Conservation (phyloP, 495 filamentous ascomycete species). For the Aspergillus cavernicola region DNA sequence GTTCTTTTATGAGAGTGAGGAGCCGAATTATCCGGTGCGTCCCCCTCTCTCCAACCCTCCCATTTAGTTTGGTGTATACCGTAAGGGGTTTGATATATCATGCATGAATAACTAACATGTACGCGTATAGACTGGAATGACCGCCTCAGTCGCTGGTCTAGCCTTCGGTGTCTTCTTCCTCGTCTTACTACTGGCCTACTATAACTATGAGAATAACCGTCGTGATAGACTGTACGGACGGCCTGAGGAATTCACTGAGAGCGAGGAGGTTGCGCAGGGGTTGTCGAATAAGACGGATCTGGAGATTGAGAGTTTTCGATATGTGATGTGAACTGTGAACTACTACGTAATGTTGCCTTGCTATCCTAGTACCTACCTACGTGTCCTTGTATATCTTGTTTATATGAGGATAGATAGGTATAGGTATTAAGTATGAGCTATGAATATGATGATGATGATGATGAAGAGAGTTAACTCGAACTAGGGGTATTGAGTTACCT, state of each 20-base stretch:
- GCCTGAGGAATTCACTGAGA: conserved; percentile 21
- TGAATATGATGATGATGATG: too few relatives aligned
- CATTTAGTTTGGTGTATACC: not conserved
- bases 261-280: conserved; percentile 26
- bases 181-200: conserved; percentile 24
- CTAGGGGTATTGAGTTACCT: too few relatives aligned
- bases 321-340: conserved; percentile 24
- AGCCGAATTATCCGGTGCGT: conserved; percentile 32
- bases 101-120: not conserved
- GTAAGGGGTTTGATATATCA: not conserved
- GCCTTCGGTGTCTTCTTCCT: conserved; percentile 28
- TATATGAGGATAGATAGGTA: too few relatives aligned
- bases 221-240: conserved; percentile 26
- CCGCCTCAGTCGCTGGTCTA: conserved; percentile 29
- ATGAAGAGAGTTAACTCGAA: too few relatives aligned
- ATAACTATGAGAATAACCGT: conserved; percentile 27
- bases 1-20: conserved; percentile 30
- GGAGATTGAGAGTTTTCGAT: conserved; percentile 35
- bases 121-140: conserved; percentile 29
- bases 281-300: conserved; percentile 34
- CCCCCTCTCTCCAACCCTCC: not conserved
- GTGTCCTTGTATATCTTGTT: too few relatives aligned
- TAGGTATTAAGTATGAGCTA: too few relatives aligned
- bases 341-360: too few relatives aligned
- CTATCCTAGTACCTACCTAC: too few relatives aligned